Base-by-base conservation (phyloP, 345 rosid species). In the Stellera chamaejasme region DNA sequence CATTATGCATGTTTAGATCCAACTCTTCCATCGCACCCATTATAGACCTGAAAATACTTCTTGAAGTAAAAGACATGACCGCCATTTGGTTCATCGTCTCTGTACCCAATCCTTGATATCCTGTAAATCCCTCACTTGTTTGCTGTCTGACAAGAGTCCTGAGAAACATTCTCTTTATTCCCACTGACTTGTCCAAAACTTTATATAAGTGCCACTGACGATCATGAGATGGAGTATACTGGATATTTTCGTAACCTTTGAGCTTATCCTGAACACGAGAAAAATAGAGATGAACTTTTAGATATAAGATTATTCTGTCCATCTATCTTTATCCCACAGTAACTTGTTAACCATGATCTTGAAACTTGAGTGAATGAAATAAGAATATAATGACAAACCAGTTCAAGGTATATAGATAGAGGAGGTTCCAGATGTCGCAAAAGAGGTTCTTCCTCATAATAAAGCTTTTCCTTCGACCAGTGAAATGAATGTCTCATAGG, bases 401-500 rank as follows among this genome's bases (percentile, higher is more conserved):
- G 61, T 77, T 90, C 99, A 61, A 94, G 96, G 78, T 82, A 87
- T 54, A 81, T 90, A 60, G 99, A 94, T 10, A 94, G 81, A 54
- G 97, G 99, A 69, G 99, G 99, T 73, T 94, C 99, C 51, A 94
- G 73, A 75, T 94, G 96, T 43, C 97, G 91, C 74, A 94, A 66
- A 67, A 87, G 73, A 47, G 99, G 96, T 69, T 94, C 99, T 79
- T 94, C 99, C 70, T 60, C 95, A 52, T 81, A 94, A 72, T 77
- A 72, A 51, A 63, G 75, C 74, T 94, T 90, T 69, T 90, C 95
- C 23, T 62, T 64, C 11, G 90, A 82, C 97, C 97, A 94, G 68
- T 90, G 96, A 68, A 94, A 90, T 52, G 99, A 84, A 69, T 94
- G 99, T 67, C 99, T 82, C 87, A 94, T 87, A 47, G 99, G 99